Evolutionary conservation across 345 rosid genomes (phyloP), one percentile per base, ranked within the genome.

Genomic region (Populus ilicifolia): DNA sequence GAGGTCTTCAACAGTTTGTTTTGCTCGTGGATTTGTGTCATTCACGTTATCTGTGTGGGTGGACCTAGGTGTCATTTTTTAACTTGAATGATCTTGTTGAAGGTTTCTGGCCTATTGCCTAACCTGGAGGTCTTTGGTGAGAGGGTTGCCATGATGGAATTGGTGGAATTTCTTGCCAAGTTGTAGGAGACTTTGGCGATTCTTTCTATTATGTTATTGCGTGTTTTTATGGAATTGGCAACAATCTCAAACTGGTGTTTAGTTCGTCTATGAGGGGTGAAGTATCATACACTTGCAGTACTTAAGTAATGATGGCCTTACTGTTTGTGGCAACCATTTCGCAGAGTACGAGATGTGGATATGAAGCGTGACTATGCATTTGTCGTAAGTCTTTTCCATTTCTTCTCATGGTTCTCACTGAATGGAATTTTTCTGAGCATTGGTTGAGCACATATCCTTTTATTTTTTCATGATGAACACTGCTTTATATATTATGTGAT

Each of bases 351-450:
- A 69, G 93, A 92, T 86, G 98, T 94, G 95, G 98, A 94, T 89
- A 91, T 94, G 98, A 94, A 94, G 98, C 97, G 95, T 65, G 98
- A 95, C 89, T 95, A 88, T 69, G 98, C 99, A 80, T 95, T 95
- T 88, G 97, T 95, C 88, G 99, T 95, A 95, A 78, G 97, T 90
- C 80, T 25, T 30, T 61, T 76, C 16, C 17, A 35, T 48, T 54
- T 20, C 56, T n/a, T 67, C 70, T 78, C 5, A 10, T 69, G 23
- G 66, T 1, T 71, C 41, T 56, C 41, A 4, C n/a, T 39, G 29
- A 27, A 35, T 66, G 39, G 20, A n/a, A 4, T 29, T 14, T 5
- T 54, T 20, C 1, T 20, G 12, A n/a, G 30, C 27, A 50, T 30
- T 50, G 36, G 11, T 46, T 38, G 21, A 9, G 63, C 63, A n/a